phyloP scores from a whole-genome alignment of 805 yeast species.

The Kodamaea sagamina region DNA sequence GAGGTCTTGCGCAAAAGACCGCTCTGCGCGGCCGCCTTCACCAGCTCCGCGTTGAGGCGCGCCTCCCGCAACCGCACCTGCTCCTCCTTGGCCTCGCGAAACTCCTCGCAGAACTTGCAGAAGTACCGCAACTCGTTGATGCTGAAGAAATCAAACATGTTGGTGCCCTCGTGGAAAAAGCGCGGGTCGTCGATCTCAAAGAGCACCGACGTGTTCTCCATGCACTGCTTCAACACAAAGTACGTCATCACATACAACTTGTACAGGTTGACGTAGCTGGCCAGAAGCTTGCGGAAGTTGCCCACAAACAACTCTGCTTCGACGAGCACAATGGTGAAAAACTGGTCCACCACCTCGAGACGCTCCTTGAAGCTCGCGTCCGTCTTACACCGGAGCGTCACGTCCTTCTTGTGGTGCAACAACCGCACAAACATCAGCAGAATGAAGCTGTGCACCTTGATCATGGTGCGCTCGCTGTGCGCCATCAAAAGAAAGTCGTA shows the following conservation, averaged over 20 bases:
- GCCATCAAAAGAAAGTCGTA: slow-evolving; percentile 42
- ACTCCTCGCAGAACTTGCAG: slow-evolving; percentile 41
- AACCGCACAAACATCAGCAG: slow-evolving; percentile 42
- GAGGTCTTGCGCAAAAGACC: slow-evolving; percentile 6
- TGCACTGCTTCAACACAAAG: slow-evolving; percentile 42
- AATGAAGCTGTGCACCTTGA: slow-evolving; percentile 41
- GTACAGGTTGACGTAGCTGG: slow-evolving; percentile 42
- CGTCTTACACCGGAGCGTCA: slow-evolving; percentile 22
- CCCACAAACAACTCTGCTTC: slow-evolving; percentile 48
- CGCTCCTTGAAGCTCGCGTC: slow-evolving; percentile 23
- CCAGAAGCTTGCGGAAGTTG: slow-evolving; percentile 39
- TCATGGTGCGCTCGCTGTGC: slow-evolving; percentile 39
- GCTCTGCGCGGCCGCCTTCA: slow-evolving; percentile 1
- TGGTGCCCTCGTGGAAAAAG: slow-evolving; percentile 39
- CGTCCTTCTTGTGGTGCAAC: slow-evolving; percentile 37
- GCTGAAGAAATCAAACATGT: slow-evolving; percentile 40
- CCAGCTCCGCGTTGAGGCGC: not conserved
- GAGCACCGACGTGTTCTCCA: slow-evolving; percentile 40
- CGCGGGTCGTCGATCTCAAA: slow-evolving; percentile 32
- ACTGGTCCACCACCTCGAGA: slow-evolving; percentile 32
- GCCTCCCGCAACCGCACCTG: slow-evolving; percentile 14
- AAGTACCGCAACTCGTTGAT: slow-evolving; percentile 37
- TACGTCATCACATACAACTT: slow-evolving; percentile 42
- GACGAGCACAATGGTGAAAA: slow-evolving; percentile 33
- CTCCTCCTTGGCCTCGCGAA: slow-evolving; percentile 37